Evolutionary conservation across 352 stramenopile genomes (phyloP), one percentile per base, ranked within the genome.

Genomic region (Phytophthora tubulina): DNA sequence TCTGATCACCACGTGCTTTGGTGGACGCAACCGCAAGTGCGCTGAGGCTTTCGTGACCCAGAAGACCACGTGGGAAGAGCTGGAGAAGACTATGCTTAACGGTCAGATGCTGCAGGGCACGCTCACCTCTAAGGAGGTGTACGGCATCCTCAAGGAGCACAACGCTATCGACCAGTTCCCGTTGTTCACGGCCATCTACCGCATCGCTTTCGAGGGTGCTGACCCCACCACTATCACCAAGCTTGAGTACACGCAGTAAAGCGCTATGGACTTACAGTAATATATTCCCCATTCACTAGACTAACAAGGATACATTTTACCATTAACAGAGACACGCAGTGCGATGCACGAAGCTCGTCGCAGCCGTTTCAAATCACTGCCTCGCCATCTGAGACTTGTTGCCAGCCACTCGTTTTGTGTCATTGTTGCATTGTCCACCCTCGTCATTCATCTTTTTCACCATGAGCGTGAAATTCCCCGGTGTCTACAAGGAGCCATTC

Each of bases 1-100:
- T 72, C 83, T 99, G 6, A 99, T 99, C 70, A 99, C 97, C 32
- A 99, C 97, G 59, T 99, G 97, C 81, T 99, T 99, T 73, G 97
- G 97, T 50, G 97, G 97, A 57, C 90, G 97, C 39, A 99, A 99
- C 76, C 92, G 97, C 62, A 98, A 98, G 70, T 99, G 96, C 77
- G 96, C 95, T 6, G 95, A 99, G 77, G 92, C 91, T 27, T 99
- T 99, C 69, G 92, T 97, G 41, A 91, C 84, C 36, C 75, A 81
- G 49, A 78, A 88, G 65, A 86, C 82, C 44, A 79, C 79, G 27
- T 98, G 94, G 88, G 89, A 98, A 58, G 78, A 95, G 70, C 93
- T 99, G 32, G 97, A 99, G 87, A 79, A 81, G 44, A 88, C 97
- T 49, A 73, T 99, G 68, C 79, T 99, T n/a, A 96, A 98, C 72